A percentile compares a stretch with the other conserved stretches of the same genome.
These are phyloP conservation scores for Exophiala oligosperma DNA, from an alignment of 2,329 filamentous ascomycete genomes.

Conservation along the genomic window DNA sequence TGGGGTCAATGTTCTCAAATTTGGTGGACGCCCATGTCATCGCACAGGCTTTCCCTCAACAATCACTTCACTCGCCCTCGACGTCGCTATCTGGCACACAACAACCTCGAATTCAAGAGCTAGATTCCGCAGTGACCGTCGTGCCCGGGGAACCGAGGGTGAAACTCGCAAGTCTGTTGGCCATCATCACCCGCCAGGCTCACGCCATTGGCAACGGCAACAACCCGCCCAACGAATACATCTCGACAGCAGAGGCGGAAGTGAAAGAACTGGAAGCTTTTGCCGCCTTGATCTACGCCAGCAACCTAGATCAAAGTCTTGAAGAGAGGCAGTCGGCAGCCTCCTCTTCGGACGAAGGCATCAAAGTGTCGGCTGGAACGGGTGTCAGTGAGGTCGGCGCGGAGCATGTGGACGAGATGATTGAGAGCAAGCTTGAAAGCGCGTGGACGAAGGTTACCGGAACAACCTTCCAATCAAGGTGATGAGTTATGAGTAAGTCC, in stretches of 20 bases:
- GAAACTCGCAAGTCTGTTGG: constrained; percentile 86
- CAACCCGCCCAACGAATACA: constrained; percentile 46
- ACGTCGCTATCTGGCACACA: constrained; percentile 50
- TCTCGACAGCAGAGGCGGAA: constrained; percentile 45
- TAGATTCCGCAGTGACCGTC: constrained; percentile 45
- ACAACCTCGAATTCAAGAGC: constrained; percentile 30
- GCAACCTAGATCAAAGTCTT: constrained; percentile 41
- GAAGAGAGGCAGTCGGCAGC: constrained; percentile 16
- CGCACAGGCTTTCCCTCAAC: constrained; percentile 69
- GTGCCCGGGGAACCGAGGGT: constrained; percentile 51
- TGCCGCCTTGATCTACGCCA: constrained; percentile 51
- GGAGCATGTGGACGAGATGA: constrained; percentile 24
- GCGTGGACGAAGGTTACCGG: constrained; percentile 29
- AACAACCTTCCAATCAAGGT: constrained; percentile 19
- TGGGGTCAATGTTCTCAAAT: constrained; percentile 83
- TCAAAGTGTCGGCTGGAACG: constrained; percentile 22
- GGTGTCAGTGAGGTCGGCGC: constrained; percentile 22
- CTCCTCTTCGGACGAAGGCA: constrained; percentile 5
- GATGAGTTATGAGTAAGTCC: background rate
- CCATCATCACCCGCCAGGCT: constrained; percentile 86
- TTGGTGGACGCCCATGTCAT: constrained; percentile 82
- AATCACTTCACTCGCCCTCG: constrained; percentile 39
- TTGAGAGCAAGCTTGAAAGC: constrained; percentile 29
- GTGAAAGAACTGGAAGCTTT: constrained; percentile 51
- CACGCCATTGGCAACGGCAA: constrained; percentile 78